Conservation (phyloP, 495 filamentous ascomycete genomes). For the Melanomma pulvis-pyrius region DNA sequence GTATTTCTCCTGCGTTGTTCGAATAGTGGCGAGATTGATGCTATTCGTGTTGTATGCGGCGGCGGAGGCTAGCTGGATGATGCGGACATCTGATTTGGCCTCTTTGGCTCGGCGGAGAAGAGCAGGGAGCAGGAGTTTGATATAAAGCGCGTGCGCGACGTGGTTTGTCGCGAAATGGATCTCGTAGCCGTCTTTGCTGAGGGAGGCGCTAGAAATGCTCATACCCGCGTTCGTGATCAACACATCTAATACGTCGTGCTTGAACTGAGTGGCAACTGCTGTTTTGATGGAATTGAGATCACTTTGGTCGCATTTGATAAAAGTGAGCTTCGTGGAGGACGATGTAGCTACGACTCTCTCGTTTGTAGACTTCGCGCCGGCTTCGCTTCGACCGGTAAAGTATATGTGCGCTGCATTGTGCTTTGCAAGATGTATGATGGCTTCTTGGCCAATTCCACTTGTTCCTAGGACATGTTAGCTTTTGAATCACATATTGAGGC, state of each 20-base stretch:
- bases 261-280: background rate
- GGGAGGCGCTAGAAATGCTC: conserved; percentile 48
- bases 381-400: conserved; percentile 18
- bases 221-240: conserved; percentile 46
- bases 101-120: conserved; percentile 28
- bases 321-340: background rate
- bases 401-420: conserved; percentile 21
- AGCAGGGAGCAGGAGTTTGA: conserved; percentile 31
- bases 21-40: background rate
- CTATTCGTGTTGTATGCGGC: background rate
- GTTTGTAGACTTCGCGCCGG: background rate
- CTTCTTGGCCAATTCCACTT: conserved; percentile 20
- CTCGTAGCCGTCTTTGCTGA: conserved; percentile 54
- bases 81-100: conserved; percentile 46
- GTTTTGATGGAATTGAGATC: conserved; percentile 15
- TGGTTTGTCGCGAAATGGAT: conserved; percentile 56
- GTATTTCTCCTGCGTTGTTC: background rate
- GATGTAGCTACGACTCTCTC: background rate
- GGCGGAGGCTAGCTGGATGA: conserved; percentile 43
- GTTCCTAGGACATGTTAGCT: conserved; percentile 6
- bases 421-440: conserved; percentile 11
- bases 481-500: background rate
- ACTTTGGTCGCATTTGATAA: conserved; percentile 16
- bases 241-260: conserved; percentile 32
- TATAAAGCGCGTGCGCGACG: conserved; percentile 48